Conservation (phyloP, 495 filamentous ascomycete genomes). For the Collariella sp. region DNA sequence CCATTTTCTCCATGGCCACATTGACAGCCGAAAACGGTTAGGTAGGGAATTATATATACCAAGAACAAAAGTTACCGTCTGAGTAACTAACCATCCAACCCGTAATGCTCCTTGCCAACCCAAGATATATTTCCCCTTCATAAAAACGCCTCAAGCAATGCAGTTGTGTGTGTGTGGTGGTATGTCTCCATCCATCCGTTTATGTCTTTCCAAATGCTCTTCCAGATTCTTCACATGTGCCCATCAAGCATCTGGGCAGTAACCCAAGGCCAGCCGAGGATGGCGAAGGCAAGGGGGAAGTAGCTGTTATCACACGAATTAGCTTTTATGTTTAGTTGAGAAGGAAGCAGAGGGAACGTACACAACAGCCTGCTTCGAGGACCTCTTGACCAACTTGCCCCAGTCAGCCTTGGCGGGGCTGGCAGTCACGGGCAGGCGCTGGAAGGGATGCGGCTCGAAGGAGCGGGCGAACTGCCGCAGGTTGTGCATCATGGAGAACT, state of each 20-base stretch:
- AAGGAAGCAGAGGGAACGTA: constrained; percentile 6
- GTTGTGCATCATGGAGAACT: constrained; percentile 22
- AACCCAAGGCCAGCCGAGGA: constrained; percentile 6
- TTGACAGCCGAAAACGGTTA: too few species aligned
- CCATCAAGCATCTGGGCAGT: neutral
- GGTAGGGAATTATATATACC: too few species aligned
- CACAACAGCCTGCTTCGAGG: constrained; percentile 13
- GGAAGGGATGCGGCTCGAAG: constrained; percentile 30
- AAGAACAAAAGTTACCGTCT: too few species aligned
- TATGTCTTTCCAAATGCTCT: too few species aligned
- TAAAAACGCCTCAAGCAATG: too few species aligned
- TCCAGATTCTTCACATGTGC: neutral
- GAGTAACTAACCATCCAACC: too few species aligned
- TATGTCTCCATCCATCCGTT: too few species aligned
- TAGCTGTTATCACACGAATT: neutral
- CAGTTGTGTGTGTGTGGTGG: too few species aligned
- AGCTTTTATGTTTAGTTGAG: neutral
- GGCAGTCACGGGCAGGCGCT: constrained; percentile 22
- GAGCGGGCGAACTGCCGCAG: constrained; percentile 23
- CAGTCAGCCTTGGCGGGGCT: constrained; percentile 20
- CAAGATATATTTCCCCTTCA: too few species aligned
- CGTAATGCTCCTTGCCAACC: too few species aligned
- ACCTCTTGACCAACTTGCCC: constrained; percentile 14
- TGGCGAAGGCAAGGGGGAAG: neutral
- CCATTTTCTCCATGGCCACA: too few species aligned